A percentile compares a stretch with the other conserved stretches of the same genome.
Conservation (phyloP, 2,329 filamentous ascomycete genomes). For the Ophiosphaerella herpotricha region DNA sequence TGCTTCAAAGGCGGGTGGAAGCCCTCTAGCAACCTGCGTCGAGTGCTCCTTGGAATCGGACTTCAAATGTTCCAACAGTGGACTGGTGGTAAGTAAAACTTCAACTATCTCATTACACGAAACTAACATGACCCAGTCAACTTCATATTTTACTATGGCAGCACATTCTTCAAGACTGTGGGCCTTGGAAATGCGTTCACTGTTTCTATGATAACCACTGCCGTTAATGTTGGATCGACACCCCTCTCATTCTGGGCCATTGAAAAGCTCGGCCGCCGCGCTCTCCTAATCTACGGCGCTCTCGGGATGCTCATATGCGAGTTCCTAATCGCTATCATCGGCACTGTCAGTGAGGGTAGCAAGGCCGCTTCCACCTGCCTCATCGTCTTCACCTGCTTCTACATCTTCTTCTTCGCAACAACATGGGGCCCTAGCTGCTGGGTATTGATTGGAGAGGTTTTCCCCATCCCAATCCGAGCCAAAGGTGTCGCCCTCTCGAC, state of each 20-base stretch:
- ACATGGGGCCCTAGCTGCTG: constrained; percentile 81
- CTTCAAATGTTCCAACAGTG: constrained; percentile 60
- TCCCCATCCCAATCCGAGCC: constrained; percentile 85
- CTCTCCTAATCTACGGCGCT: constrained; percentile 78
- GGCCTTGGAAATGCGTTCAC: constrained; percentile 79
- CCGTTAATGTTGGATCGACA: constrained; percentile 86
- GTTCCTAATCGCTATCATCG: constrained; percentile 79
- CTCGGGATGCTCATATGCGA: constrained; percentile 83
- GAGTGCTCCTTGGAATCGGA: constrained; percentile 53
- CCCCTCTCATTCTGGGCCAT: constrained; percentile 87
- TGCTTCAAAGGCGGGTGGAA: constrained; percentile 63
- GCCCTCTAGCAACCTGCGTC: constrained; percentile 57
- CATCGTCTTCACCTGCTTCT: constrained; percentile 88
- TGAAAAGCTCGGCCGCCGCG: constrained; percentile 79
- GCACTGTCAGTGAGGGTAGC: constrained; percentile 49
- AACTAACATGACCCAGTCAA: constrained; percentile 11
- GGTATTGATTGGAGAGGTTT: constrained; percentile 85
- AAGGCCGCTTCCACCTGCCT: constrained; percentile 57
- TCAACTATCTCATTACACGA: constrained; percentile 14
- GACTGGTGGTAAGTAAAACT: constrained; percentile 83
- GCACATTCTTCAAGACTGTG: constrained; percentile 79
- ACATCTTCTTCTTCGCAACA: constrained; percentile 89
- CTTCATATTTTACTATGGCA: constrained; percentile 58
- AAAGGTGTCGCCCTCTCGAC: constrained; percentile 86
- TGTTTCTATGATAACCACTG: constrained; percentile 81